Evolutionary conservation across 2,329 filamentous ascomycete genomes (phyloP), one percentile per base, ranked within the genome.

Genomic region (Cytospora piceae): DNA sequence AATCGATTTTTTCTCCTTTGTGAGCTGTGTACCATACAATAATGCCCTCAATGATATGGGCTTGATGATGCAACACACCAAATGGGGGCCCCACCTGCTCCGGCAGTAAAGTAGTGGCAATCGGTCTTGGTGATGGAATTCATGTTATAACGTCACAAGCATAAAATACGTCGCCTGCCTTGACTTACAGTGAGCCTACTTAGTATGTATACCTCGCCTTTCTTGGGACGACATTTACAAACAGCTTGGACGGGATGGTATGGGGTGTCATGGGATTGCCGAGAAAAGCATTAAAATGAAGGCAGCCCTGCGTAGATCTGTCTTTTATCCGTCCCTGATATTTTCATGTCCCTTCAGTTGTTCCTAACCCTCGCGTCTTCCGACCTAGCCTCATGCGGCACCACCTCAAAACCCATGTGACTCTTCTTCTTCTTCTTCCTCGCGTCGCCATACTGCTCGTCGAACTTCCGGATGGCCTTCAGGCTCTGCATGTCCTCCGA

Each of bases 401-500:
- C 73, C 2, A 84, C 78, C 59, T 81, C 86, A 72, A 90, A 90
- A 0, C 88, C 88, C 78, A 90, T 85, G 8, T 75, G 77, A 67
- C 79, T 80, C 72, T 79, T 87, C 76, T 85, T 88, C 74, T 85
- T 87, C 73, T 86, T 85, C 71, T 86, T 85, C 73, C 87, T 90
- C 42, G 90, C 85, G 74, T 97, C 93, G 31, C 95, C 94, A 75
- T 94, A 99, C 76, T 94, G 91, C 78, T 97, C 92, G 74, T 99
- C 95, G 74, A 98, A 99, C 78, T 96, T 96, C 72, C 92, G 86
- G 72, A 99, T 97, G 15, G 92, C 91, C 70, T 87, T 87, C 68
- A 99, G 81, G 37, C 88, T 92, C 58, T 87, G 83, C 94, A 97
- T 98, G 73, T 99, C 94, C 77, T 97, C 94, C 72, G 88, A 94